A percentile compares a stretch with the other conserved stretches of the same genome.
phyloP scores from a whole-genome alignment of 345 rosid genomes.

The Rhodamnia argentea region DNA sequence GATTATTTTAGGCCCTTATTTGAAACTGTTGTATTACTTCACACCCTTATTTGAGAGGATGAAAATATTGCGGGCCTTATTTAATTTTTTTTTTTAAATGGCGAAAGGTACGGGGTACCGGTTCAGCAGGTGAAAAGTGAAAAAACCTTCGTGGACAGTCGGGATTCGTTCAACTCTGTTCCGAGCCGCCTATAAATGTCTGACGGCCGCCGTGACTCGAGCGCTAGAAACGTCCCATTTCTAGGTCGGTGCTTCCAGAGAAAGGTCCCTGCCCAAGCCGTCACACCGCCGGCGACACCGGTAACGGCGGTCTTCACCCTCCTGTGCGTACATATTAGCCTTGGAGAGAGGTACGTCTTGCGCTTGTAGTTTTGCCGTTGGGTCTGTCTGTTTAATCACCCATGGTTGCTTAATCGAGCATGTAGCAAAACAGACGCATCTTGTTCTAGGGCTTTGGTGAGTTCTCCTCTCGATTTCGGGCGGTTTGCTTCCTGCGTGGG shows the following conservation, averaged over 20 bases:
- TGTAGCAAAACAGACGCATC: neutral
- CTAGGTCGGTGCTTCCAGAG: neutral
- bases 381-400: neutral
- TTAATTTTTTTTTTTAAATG: neutral
- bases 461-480: neutral
- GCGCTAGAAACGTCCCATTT: neutral
- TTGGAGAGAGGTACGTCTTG: neutral
- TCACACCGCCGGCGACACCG: neutral
- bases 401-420: neutral
- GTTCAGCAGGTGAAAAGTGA: neutral
- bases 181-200: neutral
- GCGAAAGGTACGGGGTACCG: neutral
- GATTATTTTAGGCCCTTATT: too few relatives aligned
- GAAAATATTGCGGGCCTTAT: too few relatives aligned
- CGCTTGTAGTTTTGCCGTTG: neutral
- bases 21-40: too few relatives aligned
- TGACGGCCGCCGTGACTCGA: neutral
- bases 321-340: neutral
- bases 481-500: neutral
- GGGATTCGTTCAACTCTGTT: neutral
- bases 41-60: too few relatives aligned
- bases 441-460: neutral
- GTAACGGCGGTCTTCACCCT: neutral
- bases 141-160: neutral
- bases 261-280: neutral